Conservation (phyloP, 192 early-diverging fungal genomes). For the Irineochytrium annulatum region DNA sequence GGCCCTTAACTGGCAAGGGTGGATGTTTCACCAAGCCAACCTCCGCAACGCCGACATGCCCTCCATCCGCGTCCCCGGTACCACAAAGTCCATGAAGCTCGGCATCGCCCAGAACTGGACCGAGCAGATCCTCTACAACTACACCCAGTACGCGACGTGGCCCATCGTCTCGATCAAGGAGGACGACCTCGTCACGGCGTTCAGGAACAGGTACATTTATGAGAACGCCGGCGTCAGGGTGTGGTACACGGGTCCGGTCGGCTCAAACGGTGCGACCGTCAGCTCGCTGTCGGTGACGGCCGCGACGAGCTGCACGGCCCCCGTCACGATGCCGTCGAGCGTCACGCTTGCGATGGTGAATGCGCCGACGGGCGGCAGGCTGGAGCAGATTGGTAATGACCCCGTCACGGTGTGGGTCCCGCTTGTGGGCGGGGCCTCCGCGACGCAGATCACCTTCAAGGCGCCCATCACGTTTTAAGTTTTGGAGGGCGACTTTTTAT, state of each 20-base stretch:
- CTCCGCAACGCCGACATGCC: slow-evolving; percentile 16
- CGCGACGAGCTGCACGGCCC: slow-evolving; percentile 9
- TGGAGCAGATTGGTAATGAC: slow-evolving; percentile 13
- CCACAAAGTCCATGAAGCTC: slow-evolving; percentile 2
- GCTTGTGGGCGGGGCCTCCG: too few relatives aligned
- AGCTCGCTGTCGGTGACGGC: not conserved
- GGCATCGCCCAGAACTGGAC: slow-evolving; percentile 11
- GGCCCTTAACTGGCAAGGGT: not conserved
- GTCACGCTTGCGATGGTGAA: not conserved
- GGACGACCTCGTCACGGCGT: slow-evolving; percentile 4
- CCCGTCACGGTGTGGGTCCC: slow-evolving; percentile 11
- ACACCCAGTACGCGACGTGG: slow-evolving; percentile 16
- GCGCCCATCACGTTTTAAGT: too few relatives aligned
- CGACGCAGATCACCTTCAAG: too few relatives aligned
- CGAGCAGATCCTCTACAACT: slow-evolving; percentile 14
- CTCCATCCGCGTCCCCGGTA: slow-evolving; percentile 1
- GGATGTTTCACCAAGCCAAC: slow-evolving; percentile 29
- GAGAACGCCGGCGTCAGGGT: slow-evolving; percentile 5
- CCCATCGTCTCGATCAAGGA: slow-evolving; percentile 21
- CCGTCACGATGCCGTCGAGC: slow-evolving; percentile 8
- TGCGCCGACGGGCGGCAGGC: slow-evolving; percentile 1
- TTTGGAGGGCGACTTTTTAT: too few relatives aligned
- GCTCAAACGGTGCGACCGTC: not conserved
- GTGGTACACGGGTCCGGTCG: not conserved
- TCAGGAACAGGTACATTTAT: slow-evolving; percentile 4